These are phyloP conservation scores for Ampelocalamus luodianensis DNA, from an alignment of 176 grass and related monocot genomes.

Conservation along the genomic window DNA sequence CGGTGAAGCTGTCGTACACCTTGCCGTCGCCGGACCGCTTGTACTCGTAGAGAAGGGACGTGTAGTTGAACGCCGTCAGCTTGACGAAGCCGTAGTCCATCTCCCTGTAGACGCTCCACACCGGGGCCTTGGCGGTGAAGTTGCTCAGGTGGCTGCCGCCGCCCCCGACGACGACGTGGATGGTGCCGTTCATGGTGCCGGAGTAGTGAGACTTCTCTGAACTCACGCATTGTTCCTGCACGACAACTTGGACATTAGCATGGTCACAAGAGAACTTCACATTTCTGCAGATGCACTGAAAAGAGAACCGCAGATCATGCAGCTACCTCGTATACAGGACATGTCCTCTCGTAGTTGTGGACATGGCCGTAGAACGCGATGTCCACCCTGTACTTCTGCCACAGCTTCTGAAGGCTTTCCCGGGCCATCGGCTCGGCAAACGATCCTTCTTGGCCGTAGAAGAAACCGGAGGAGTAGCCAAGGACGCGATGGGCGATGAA, in stretches of 20 bases:
- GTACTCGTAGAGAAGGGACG: slow-evolving; percentile 74
- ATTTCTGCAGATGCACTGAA: background rate
- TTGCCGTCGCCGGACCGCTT: slow-evolving; percentile 58
- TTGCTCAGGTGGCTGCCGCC: slow-evolving; percentile 71
- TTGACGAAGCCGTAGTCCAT: slow-evolving; percentile 80
- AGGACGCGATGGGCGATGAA: slow-evolving; percentile 87
- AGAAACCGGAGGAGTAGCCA: slow-evolving; percentile 70
- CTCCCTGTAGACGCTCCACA: slow-evolving; percentile 78
- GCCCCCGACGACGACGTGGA: slow-evolving; percentile 74
- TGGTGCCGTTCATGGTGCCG: slow-evolving; percentile 61
- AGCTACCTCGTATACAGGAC: slow-evolving; percentile 71
- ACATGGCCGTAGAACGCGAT: slow-evolving; percentile 81
- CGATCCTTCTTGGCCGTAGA: slow-evolving; percentile 49
- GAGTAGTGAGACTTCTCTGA: slow-evolving; percentile 58
- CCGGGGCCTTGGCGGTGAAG: slow-evolving; percentile 56
- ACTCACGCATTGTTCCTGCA: slow-evolving; percentile 55
- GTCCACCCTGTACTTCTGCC: slow-evolving; percentile 77
- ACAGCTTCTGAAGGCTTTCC: slow-evolving; percentile 70
- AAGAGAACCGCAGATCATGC: background rate
- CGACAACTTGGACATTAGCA: background rate
- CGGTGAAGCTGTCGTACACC: slow-evolving; percentile 80
- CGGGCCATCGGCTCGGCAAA: slow-evolving; percentile 76
- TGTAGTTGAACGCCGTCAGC: slow-evolving; percentile 79
- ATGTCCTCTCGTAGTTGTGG: slow-evolving; percentile 92
- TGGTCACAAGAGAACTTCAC: no score